A percentile compares a stretch with the other conserved stretches of the same genome.
Evolutionary conservation across 257 asterid genomes (phyloP).

Genomic region (Solanum paucissectum): DNA sequence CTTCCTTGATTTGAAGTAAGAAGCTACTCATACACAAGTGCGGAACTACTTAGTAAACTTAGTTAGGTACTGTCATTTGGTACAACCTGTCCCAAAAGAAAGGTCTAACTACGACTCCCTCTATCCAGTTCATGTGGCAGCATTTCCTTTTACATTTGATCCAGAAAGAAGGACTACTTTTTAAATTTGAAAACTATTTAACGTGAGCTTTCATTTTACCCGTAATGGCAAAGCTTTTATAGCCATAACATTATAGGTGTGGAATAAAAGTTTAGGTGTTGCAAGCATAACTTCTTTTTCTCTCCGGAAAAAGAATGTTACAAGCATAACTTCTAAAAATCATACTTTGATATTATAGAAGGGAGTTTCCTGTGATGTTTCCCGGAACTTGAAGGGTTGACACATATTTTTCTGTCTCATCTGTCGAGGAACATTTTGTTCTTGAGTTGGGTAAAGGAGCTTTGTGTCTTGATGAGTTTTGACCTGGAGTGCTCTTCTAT

Average conservation of each 20-base stretch:
- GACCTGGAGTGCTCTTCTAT: neutral
- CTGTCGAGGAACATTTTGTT: neutral
- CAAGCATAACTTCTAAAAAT: neutral
- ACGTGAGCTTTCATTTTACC: neutral
- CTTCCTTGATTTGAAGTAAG: neutral
- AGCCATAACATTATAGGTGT: neutral
- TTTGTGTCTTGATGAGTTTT: neutral
- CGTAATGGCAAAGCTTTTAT: neutral
- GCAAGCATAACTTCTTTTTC: neutral
- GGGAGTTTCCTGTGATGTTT: neutral
- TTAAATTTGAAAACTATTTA: neutral
- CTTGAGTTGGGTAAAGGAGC: neutral
- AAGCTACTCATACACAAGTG: neutral
- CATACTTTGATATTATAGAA: neutral
- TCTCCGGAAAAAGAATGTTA: neutral
- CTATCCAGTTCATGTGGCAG: neutral
- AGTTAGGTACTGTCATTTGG: neutral
- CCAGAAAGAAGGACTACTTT: neutral
- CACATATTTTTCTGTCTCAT: neutral
- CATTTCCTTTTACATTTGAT: neutral
- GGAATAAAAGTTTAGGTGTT: neutral
- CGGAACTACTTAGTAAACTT: neutral
- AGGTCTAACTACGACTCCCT: neutral
- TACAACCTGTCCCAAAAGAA: neutral
- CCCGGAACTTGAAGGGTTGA: neutral